Evolutionary conservation across 1,284 basidiomycete species (phyloP), one percentile per base, ranked within the genome.

Genomic region (Microbotryum silenes-acaulis): DNA sequence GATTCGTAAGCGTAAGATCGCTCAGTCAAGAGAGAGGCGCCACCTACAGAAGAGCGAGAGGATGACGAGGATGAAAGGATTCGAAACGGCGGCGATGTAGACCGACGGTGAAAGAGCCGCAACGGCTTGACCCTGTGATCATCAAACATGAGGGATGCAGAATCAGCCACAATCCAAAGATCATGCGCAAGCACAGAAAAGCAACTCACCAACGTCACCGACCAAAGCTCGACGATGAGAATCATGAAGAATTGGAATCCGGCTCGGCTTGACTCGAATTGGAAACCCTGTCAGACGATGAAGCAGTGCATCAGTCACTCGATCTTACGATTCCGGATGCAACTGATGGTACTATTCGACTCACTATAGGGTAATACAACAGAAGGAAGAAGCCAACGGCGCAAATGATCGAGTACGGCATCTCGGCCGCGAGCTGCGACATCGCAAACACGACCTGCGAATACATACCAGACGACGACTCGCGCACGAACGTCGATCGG

Each of bases 381-480:
- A 78, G 75, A 44, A 85, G 78, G 86, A 86, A 91, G 77, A 89
- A 92, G 0, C 85, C 79, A 58, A 85, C 74, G 1, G 82, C 85
- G 66, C 88, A 91, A 4, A 87, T 67, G 37, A 70, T 45, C 51
- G 83, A 87, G 76, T 88, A 87, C 2, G 88, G 90, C 67, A 88
- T 82, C 76, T 93, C 90, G 59, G 89, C 87, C 23, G 89, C 73
- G 48, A 92, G 79, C 72, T 91, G 89, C 21, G 52, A 45, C 49
- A 89, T 81, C 16, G 89, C 88, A 73, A 93, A 93, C 52, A 90
- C 86, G 63, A 83, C 83, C 0, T 86, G 85, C 1, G 84, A 86
- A 74, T 89, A 89, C 64, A 79, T 79, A 72, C 78, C 78, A 50
- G 77, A 78, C n/a, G 72, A 75, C 0, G 76, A 72, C 68, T 85